Conservation (phyloP, 768 basidiomycete species). For the Collybiopsis confluens region DNA sequence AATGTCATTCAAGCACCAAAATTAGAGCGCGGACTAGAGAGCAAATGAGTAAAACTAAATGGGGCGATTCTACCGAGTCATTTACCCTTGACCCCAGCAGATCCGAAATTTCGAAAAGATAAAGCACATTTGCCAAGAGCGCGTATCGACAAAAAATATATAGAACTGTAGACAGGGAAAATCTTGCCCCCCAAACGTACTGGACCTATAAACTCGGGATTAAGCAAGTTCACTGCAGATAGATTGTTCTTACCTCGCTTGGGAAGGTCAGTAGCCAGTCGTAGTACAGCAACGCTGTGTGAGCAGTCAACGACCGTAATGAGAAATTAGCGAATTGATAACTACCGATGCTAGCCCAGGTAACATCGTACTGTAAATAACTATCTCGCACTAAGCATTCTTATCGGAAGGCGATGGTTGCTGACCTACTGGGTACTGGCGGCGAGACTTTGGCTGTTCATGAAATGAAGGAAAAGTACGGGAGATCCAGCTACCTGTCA, state of each 20-base stretch:
- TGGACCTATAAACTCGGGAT: conserved; percentile 7
- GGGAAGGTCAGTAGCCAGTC: conserved; percentile 28
- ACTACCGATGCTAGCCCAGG: conserved; percentile 6
- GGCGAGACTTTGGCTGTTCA: background rate
- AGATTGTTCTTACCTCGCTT: conserved; percentile 15
- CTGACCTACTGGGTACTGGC: background rate
- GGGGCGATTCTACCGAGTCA: background rate
- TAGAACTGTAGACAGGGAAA: conserved; percentile 24
- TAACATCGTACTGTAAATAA: conserved; percentile 5
- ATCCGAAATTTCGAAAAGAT: conserved; percentile 21
- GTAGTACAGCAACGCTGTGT: conserved; percentile 24
- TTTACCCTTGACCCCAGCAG: conserved; percentile 11
- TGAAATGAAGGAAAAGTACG: background rate
- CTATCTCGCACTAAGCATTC: background rate
- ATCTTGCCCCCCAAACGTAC: conserved; percentile 25
- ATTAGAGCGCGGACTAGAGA: background rate
- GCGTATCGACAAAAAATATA: conserved; percentile 31
- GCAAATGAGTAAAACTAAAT: background rate
- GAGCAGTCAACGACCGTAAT: background rate
- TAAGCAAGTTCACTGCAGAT: background rate
- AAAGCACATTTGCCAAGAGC: conserved; percentile 27
- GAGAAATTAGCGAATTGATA: background rate
- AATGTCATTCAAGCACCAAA: background rate
- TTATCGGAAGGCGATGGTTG: background rate
- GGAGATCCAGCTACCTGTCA: background rate